Conservation (phyloP, 306 rosid genomes). For the Myrica gale region DNA sequence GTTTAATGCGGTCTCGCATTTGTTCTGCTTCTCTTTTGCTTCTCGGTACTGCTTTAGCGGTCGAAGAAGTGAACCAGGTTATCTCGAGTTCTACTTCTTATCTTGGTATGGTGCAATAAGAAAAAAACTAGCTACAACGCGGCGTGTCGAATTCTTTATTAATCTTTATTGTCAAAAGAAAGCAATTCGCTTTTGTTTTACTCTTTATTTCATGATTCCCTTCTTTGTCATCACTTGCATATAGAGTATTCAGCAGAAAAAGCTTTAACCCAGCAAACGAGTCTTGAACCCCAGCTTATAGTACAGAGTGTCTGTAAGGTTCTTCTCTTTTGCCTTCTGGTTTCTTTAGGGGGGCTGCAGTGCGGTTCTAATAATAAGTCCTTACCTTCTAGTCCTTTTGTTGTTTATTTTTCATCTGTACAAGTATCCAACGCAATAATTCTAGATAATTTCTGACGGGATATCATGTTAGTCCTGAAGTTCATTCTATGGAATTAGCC, state of each 20-base stretch:
- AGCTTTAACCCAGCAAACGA: no score
- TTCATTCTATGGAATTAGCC: no score
- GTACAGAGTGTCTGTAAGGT: no score
- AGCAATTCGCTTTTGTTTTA: no score
- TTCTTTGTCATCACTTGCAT: no score
- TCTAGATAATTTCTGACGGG: no score
- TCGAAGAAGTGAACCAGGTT: background rate
- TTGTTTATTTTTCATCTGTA: background rate
- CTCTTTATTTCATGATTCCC: no score
- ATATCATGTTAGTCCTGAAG: no score
- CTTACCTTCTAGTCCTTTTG: background rate
- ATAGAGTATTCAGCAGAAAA: no score
- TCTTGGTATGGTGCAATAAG: background rate
- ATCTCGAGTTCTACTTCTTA: background rate
- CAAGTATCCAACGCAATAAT: background rate
- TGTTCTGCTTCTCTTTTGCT: background rate
- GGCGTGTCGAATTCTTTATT: constrained; percentile 1
- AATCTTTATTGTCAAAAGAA: no score
- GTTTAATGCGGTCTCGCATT: background rate
- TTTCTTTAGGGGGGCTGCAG: background rate
- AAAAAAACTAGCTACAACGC: background rate
- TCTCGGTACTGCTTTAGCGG: background rate
- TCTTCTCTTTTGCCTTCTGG: no score
- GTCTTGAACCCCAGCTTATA: no score
- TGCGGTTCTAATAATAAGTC: background rate